Evolutionary conservation across 106 monocot genomes (phyloP).

Genomic region (Cymbidium sinense): DNA sequence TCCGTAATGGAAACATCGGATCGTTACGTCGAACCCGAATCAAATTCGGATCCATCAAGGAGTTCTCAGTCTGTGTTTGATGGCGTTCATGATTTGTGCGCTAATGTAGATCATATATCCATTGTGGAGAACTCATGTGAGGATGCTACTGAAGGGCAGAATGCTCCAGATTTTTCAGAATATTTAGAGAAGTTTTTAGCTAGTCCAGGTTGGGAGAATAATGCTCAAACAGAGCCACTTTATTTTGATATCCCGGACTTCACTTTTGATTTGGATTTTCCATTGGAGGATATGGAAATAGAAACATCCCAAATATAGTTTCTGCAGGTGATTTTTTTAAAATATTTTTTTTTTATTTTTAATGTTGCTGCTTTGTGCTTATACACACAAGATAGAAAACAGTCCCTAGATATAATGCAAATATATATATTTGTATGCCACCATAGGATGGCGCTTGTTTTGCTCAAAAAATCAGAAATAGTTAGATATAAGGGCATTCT

Average conservation of each 20-base stretch:
- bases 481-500: no score
- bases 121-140: neutral
- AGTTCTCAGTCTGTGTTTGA: conserved; percentile 8
- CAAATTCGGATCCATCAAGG: neutral
- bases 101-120: conserved; percentile 11
- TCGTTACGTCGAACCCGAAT: neutral
- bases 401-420: neutral
- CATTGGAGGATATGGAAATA: conserved; percentile 10
- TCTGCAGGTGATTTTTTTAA: neutral
- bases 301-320: conserved; percentile 7
- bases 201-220: conserved; percentile 17
- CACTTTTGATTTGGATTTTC: conserved; percentile 28
- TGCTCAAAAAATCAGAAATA: no score
- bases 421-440: neutral
- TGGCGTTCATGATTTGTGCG: conserved; percentile 12
- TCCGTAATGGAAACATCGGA: neutral
- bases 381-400: neutral
- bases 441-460: neutral
- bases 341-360: neutral
- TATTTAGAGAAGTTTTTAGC: conserved; percentile 19
- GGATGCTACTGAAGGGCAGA: conserved; percentile 13
- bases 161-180: neutral
- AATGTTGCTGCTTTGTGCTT: neutral
- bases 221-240: neutral
- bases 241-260: conserved; percentile 21